Evolutionary conservation across 257 asterid species (phyloP).

Genomic region (Solanum appendiculatum): DNA sequence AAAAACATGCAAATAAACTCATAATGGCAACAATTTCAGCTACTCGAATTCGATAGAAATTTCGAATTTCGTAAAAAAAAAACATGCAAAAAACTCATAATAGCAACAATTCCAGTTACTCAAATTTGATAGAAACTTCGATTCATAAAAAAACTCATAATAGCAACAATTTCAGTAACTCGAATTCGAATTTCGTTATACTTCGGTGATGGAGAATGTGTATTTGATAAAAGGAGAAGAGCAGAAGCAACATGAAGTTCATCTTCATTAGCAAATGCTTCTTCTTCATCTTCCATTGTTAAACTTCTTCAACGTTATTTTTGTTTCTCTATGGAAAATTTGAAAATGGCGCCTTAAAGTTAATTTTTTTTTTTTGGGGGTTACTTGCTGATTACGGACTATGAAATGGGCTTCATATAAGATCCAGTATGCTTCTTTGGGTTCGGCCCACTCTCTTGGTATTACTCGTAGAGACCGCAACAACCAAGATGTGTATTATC

Average conservation of each 20-base stretch:
- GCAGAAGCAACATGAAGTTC: slow-evolving; percentile 77
- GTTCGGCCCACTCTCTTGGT: not conserved
- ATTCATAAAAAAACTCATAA: not conserved
- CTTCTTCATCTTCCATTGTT: slow-evolving; percentile 32
- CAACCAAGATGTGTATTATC: not conserved
- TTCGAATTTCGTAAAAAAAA: not conserved
- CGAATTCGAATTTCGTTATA: not conserved
- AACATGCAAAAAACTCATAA: not conserved
- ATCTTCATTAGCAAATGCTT: slow-evolving; percentile 44
- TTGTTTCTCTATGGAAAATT: not conserved
- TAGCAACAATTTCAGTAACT: not conserved
- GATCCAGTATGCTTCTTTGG: not conserved
- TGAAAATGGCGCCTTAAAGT: slow-evolving; percentile 57
- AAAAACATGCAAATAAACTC: not conserved
- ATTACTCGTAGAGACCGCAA: not conserved
- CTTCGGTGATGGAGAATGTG: slow-evolving; percentile 15
- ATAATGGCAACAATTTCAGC: not conserved
- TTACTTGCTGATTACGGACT: not conserved
- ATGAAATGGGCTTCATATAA: not conserved
- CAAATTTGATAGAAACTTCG: not conserved
- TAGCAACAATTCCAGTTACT: not conserved
- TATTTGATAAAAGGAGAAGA: slow-evolving; percentile 63
- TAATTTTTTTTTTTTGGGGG: not conserved
- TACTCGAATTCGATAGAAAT: not conserved
- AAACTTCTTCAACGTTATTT: not conserved